Evolutionary conservation across 75 land plant species (phyloP).

Genomic region (Cupressus sempervirens): DNA sequence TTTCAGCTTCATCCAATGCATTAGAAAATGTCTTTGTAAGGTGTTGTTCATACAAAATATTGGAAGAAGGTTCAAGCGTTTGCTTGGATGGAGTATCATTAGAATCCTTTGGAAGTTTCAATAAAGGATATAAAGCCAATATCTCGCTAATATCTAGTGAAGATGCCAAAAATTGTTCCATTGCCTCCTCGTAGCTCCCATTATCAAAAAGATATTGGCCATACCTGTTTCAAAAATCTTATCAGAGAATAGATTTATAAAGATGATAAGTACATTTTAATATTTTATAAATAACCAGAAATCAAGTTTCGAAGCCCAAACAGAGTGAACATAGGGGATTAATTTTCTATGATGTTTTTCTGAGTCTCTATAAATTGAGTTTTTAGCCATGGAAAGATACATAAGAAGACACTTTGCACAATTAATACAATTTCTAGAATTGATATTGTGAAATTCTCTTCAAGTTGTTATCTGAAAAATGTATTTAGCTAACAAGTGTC

Average conservation of each 20-base stretch:
- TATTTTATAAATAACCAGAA: neutral
- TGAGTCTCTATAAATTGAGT: neutral
- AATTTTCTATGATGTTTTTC: neutral
- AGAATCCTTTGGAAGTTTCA: conserved; percentile 60
- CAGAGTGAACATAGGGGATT: neutral
- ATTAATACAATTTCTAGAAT: neutral
- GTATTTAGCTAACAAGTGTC: neutral
- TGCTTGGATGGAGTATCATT: conserved; percentile 34
- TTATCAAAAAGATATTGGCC: conserved; percentile 79
- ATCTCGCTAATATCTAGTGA: conserved; percentile 73
- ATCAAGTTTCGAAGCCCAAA: neutral
- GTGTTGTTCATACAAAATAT: conserved; percentile 17
- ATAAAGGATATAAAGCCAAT: conserved; percentile 68
- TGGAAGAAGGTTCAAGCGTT: conserved; percentile 20
- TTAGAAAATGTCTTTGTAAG: conserved; percentile 58
- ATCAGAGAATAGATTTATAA: conserved; percentile 2
- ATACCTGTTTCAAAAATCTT: conserved; percentile 47
- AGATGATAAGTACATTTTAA: neutral
- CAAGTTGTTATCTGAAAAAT: neutral
- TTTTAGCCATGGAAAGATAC: neutral
- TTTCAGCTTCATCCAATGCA: conserved; percentile 59
- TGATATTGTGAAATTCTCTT: neutral
- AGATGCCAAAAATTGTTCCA: conserved; percentile 92
- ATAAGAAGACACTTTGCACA: neutral
- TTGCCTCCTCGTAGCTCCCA: conserved; percentile 78